Evolutionary conservation across 208 protist species (phyloP).

Genomic region (Trypanosoma avium): DNA sequence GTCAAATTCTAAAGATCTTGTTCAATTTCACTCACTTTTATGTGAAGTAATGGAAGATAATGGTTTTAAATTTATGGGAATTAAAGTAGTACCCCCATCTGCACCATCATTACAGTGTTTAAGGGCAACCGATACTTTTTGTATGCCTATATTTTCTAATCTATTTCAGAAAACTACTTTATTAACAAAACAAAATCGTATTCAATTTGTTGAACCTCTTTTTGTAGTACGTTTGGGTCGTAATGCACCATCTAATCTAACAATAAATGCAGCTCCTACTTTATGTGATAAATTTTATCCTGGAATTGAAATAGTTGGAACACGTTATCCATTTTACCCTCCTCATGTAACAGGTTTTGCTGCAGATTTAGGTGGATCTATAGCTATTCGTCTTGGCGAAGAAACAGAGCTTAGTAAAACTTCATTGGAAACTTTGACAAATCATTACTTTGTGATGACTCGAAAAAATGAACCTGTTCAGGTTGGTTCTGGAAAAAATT

Average conservation of each 20-base stretch:
- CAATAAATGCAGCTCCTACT: conserved; percentile 19
- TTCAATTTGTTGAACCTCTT: conserved; percentile 69
- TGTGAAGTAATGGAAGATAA: conserved; percentile 60
- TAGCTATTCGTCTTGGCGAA: conserved; percentile 51
- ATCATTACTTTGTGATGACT: conserved; percentile 58
- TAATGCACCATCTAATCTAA: conserved; percentile 24
- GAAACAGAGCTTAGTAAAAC: conserved; percentile 23
- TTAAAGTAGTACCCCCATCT: conserved; percentile 68
- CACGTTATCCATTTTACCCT: conserved; percentile 82
- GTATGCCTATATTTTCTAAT: conserved; percentile 72
- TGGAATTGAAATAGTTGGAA: conserved; percentile 66
- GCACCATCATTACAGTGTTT: conserved; percentile 44
- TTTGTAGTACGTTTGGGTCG: conserved; percentile 52
- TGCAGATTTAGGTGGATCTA: conserved; percentile 63
- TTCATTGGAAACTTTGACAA: conserved; percentile 21
- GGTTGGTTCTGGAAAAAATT: conserved; percentile 60
- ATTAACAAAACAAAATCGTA: conserved; percentile 41
- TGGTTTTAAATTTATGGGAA: conserved; percentile 49
- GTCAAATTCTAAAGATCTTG: conserved; percentile 33
- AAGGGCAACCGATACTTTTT: conserved; percentile 45
- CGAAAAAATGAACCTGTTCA: conserved; percentile 67
- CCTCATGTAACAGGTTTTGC: conserved; percentile 56
- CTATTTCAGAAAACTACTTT: conserved; percentile 35
- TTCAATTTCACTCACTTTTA: conserved; percentile 69
- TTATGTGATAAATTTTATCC: conserved; percentile 37